Conservation (phyloP, 805 yeast species). For the Wickerhamomyces kurtzmanii region DNA sequence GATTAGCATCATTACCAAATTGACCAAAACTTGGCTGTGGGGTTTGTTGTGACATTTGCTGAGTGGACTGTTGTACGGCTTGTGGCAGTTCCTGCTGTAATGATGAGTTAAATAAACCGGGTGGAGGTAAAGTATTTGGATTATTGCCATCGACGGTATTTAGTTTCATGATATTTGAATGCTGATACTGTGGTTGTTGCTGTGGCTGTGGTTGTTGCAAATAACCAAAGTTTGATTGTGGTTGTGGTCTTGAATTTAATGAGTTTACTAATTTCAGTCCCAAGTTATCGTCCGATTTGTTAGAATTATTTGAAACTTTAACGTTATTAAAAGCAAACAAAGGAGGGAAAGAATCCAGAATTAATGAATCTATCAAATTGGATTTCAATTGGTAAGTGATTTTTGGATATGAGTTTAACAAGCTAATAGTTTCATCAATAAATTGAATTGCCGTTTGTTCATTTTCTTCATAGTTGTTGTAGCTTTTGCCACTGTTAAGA, state of each 20-base stretch:
- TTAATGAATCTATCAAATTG: slow-evolving; percentile 16
- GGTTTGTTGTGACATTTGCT: slow-evolving; percentile 3
- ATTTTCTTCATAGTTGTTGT: slow-evolving; percentile 18
- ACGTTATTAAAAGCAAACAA: slow-evolving; percentile 37
- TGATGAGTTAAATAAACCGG: slow-evolving; percentile 41
- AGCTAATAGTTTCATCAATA: slow-evolving; percentile 35
- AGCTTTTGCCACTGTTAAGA: slow-evolving; percentile 15
- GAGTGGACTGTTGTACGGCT: slow-evolving; percentile 4
- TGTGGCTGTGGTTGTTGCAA: slow-evolving; percentile 18
- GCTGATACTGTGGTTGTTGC: slow-evolving; percentile 24
- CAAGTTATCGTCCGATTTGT: slow-evolving; percentile 21
- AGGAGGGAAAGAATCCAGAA: slow-evolving; percentile 25
- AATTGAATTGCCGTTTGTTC: slow-evolving; percentile 37
- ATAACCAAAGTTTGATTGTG: slow-evolving; percentile 4
- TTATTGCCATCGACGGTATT: slow-evolving; percentile 20
- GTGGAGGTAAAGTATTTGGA: slow-evolving; percentile 62
- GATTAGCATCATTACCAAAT: slow-evolving; percentile 54
- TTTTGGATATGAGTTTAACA: slow-evolving; percentile 26
- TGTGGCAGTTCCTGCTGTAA: slow-evolving; percentile 14
- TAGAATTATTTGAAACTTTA: slow-evolving; percentile 19
- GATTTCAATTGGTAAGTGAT: slow-evolving; percentile 28
- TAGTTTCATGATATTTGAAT: slow-evolving; percentile 9
- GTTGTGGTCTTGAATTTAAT: slow-evolving; percentile 23
- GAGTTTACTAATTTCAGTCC: slow-evolving; percentile 24
- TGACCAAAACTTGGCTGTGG: slow-evolving; percentile 12